Evolutionary conservation across 768 basidiomycete genomes (phyloP).

Genomic region (Russula compacta): DNA sequence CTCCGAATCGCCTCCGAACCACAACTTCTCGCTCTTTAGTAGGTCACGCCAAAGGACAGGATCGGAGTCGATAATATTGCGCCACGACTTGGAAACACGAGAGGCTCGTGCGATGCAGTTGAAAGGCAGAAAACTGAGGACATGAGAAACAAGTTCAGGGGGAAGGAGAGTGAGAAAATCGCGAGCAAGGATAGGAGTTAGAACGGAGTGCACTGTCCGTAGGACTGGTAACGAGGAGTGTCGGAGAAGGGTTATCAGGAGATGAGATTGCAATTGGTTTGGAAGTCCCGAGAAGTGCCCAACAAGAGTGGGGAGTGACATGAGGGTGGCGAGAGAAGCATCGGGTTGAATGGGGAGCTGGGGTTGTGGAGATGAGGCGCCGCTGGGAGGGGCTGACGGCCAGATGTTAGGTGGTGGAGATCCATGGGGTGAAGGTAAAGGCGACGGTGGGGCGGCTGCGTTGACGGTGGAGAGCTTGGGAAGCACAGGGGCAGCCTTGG

Average conservation of each 20-base stretch:
- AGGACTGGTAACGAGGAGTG: constrained; percentile 89
- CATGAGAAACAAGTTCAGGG: constrained; percentile 82
- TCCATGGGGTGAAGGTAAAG: constrained; percentile 77
- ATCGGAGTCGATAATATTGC: constrained; percentile 85
- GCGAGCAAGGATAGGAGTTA: constrained; percentile 84
- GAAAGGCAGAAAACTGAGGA: constrained; percentile 79
- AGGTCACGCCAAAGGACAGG: constrained; percentile 84
- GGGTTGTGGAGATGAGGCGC: constrained; percentile 54
- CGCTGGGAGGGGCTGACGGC: constrained; percentile 78
- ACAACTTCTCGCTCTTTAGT: constrained; percentile 73
- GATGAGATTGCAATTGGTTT: constrained; percentile 79
- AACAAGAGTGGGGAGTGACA: constrained; percentile 78
- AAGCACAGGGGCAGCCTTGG: constrained; percentile 49
- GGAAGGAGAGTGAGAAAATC: constrained; percentile 92
- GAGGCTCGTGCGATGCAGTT: constrained; percentile 78
- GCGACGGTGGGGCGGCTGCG: constrained; percentile 73
- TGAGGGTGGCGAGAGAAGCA: constrained; percentile 69
- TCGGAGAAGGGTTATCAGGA: constrained; percentile 84
- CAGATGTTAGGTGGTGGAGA: constrained; percentile 72
- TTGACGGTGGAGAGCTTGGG: constrained; percentile 54
- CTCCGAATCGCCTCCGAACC: constrained; percentile 84
- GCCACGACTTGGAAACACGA: constrained; percentile 84
- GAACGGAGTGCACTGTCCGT: constrained; percentile 78
- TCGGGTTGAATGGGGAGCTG: constrained; percentile 75
- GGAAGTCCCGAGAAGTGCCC: constrained; percentile 75